These are phyloP conservation scores for Aspergillus haitiensis DNA, from an alignment of 495 filamentous ascomycete species.

Conservation along the genomic window DNA sequence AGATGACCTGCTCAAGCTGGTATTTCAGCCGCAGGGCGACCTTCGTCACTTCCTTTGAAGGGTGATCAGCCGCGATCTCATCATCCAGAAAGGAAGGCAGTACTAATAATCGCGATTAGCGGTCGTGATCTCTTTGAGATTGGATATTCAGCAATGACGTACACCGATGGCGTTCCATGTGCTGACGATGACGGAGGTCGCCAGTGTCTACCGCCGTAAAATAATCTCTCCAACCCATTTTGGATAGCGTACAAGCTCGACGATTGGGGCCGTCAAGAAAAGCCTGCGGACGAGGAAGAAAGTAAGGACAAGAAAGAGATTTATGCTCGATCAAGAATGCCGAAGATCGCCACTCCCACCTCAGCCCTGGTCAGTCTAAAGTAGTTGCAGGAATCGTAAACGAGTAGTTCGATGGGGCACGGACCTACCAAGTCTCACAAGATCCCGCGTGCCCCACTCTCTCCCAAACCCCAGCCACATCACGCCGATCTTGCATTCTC, in stretches of 20 bases:
- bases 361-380: no score
- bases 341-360: no score
- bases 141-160: conserved; percentile 31
- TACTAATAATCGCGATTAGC: conserved; percentile 36
- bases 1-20: conserved; percentile 83
- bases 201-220: conserved; percentile 28
- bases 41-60: conserved; percentile 74
- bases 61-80: conserved; percentile 47
- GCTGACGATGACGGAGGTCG: conserved; percentile 28
- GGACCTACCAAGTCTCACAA: neutral
- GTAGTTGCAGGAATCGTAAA: no score
- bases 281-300: neutral
- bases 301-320: no score
- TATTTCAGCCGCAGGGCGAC: conserved; percentile 86
- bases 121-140: neutral
- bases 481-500: neutral
- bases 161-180: conserved; percentile 42
- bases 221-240: conserved; percentile 42
- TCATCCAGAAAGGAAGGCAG: conserved; percentile 40
- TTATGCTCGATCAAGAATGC: no score
- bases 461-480: neutral
- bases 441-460: neutral
- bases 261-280: neutral
- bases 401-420: no score
- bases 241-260: neutral